Conservation (phyloP, 768 basidiomycete genomes). For the Boletus reticuloceps region DNA sequence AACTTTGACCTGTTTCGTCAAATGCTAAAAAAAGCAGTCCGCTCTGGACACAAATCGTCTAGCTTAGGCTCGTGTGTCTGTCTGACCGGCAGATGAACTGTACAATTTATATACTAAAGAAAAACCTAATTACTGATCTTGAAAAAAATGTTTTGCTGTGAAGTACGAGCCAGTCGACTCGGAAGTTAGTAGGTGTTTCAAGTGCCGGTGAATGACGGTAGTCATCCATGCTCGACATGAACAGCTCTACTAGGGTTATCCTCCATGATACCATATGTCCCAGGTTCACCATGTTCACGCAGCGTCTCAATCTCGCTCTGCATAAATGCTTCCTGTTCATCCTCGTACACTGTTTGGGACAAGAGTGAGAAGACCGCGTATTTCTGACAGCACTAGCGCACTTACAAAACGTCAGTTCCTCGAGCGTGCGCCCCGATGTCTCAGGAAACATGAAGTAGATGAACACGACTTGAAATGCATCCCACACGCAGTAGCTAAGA, state of each 20-base stretch:
- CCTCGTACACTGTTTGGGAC: not conserved
- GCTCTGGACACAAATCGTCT: no score
- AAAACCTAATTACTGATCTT: no score
- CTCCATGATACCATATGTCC: not conserved
- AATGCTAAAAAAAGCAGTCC: no score
- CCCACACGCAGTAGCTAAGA: not conserved
- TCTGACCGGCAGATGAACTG: no score
- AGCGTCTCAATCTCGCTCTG: not conserved
- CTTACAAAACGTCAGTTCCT: constrained; percentile 10
- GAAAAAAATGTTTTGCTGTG: no score
- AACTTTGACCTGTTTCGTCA: no score
- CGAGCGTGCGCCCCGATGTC: not conserved
- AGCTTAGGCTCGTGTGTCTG: no score
- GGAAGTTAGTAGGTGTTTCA: no score
- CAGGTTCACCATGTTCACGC: not conserved
- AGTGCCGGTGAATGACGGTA: no score
- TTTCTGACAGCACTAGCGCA: not conserved
- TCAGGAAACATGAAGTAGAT: not conserved
- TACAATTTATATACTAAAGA: no score
- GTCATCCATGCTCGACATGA: not conserved
- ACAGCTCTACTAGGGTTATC: not conserved
- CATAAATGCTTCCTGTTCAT: not conserved
- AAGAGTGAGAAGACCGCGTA: not conserved
- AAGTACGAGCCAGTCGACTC: no score
- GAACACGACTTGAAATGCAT: not conserved